Conservation (phyloP, 495 filamentous ascomycete species). For the Staphylotrichum longicolle region DNA sequence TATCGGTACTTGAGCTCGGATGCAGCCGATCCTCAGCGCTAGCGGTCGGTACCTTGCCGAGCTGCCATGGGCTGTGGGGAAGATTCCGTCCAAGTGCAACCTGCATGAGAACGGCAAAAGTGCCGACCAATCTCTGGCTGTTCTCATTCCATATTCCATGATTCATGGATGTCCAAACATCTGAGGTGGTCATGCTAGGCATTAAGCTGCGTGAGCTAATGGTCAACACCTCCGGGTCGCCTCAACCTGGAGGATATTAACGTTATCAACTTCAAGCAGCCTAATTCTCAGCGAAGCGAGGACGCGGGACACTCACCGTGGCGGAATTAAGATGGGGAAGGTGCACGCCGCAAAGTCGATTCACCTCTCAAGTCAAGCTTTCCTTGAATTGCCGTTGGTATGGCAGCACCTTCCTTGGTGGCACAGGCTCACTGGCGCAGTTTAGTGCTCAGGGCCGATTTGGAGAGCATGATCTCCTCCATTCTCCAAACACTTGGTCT, state of each 20-base stretch:
- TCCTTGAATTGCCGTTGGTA: background rate
- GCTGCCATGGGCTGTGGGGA: background rate
- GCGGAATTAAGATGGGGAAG: background rate
- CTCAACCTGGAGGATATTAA: background rate
- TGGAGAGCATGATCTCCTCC: too few species aligned
- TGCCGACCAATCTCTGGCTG: background rate
- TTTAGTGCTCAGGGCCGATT: too few species aligned
- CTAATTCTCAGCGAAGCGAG: conserved; percentile 3
- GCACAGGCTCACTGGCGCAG: too few species aligned
- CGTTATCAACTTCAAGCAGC: conserved; percentile 6
- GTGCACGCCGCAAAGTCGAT: background rate
- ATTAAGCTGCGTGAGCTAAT: background rate
- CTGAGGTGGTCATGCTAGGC: background rate
- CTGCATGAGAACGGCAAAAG: conserved; percentile 6
- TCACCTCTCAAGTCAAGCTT: background rate
- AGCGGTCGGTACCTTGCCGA: background rate
- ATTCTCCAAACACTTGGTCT: too few species aligned
- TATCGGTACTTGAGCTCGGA: conserved; percentile 11
- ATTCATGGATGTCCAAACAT: background rate
- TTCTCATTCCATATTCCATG: background rate
- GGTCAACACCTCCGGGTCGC: background rate
- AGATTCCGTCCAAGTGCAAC: background rate
- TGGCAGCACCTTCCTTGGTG: too few species aligned
- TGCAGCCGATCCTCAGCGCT: background rate
- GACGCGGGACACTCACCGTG: background rate